These are phyloP conservation scores for Calocybe indica DNA, from an alignment of 768 basidiomycete genomes.

Conservation along the genomic window DNA sequence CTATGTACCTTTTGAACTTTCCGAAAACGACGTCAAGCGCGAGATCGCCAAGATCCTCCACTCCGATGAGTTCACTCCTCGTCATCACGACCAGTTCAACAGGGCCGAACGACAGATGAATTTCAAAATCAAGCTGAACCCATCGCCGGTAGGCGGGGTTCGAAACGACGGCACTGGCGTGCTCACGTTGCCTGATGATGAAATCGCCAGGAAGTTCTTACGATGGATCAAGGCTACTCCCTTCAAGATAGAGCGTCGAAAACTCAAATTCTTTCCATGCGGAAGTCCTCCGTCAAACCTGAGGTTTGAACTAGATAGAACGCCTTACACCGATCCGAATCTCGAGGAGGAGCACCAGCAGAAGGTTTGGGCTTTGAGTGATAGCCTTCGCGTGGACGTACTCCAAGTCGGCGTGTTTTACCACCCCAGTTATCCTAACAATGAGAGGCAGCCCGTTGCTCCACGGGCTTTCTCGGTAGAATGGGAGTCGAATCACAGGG, in stretches of 20 bases:
- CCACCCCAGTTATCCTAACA: conserved; percentile 25
- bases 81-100: conserved; percentile 22
- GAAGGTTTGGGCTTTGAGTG: conserved; percentile 37
- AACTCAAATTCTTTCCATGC: conserved; percentile 27
- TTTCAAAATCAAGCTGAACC: conserved; percentile 53
- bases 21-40: conserved; percentile 51
- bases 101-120: conserved; percentile 37
- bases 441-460: conserved; percentile 19
- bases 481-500: conserved; percentile 50
- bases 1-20: conserved; percentile 34
- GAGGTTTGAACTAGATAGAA: conserved; percentile 39
- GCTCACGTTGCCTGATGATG: conserved; percentile 30
- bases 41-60: conserved; percentile 54
- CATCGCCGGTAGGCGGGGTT: conserved; percentile 39
- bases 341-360: conserved; percentile 42
- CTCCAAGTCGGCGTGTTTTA: conserved; percentile 67
- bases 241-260: conserved; percentile 34
- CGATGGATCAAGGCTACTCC: conserved; percentile 34
- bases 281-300: conserved; percentile 10
- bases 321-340: conserved; percentile 49
- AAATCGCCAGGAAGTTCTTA: conserved; percentile 41
- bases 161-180: conserved; percentile 50
- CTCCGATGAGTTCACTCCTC: conserved; percentile 38
- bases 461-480: conserved; percentile 64
- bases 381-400: conserved; percentile 47